A percentile compares a stretch with the other conserved stretches of the same genome.
These are phyloP conservation scores for Diaporthe sp. DNA, from an alignment of 2,329 filamentous ascomycete species.

Conservation along the genomic window DNA sequence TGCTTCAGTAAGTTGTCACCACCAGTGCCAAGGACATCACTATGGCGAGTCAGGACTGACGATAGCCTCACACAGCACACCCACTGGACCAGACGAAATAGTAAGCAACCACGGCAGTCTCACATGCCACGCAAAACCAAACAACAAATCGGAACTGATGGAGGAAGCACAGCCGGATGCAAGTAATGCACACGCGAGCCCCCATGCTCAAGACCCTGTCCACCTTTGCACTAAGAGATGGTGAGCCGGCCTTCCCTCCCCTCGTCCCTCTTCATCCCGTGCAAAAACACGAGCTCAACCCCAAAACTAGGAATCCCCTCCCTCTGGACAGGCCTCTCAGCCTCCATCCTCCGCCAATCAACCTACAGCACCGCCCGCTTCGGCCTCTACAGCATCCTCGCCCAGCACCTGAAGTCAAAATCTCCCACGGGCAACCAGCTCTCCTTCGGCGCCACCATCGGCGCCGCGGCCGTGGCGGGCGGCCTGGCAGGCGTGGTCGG, in stretches of 20 bases:
- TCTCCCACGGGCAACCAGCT: slow-evolving; percentile 40
- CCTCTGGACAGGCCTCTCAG: slow-evolving; percentile 55
- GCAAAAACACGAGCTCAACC: background rate
- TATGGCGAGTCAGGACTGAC: background rate
- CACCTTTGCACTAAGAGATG: slow-evolving; percentile 52
- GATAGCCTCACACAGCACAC: slow-evolving; percentile 47
- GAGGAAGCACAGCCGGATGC: slow-evolving; percentile 50
- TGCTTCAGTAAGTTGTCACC: slow-evolving; percentile 52
- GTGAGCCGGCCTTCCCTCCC: slow-evolving; percentile 41
- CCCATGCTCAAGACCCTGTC: slow-evolving; percentile 52
- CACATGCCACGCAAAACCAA: no score
- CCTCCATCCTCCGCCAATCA: slow-evolving; percentile 55
- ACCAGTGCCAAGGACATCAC: background rate
- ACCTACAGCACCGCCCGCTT: slow-evolving; percentile 58
- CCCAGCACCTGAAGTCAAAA: slow-evolving; percentile 40
- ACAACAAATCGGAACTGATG: background rate
- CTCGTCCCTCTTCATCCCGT: no score
- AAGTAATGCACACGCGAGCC: slow-evolving; percentile 52
- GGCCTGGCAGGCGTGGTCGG: slow-evolving; percentile 55
- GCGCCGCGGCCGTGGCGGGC: slow-evolving; percentile 52
- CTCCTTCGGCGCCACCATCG: slow-evolving; percentile 47
- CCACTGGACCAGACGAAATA: slow-evolving; percentile 58
- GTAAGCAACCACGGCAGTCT: slow-evolving; percentile 39
- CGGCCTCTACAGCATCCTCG: slow-evolving; percentile 52
- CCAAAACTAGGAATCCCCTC: slow-evolving; percentile 49